Base-by-base conservation (phyloP, 2,329 filamentous ascomycete genomes). In the Cordyceps cateniannulata region DNA sequence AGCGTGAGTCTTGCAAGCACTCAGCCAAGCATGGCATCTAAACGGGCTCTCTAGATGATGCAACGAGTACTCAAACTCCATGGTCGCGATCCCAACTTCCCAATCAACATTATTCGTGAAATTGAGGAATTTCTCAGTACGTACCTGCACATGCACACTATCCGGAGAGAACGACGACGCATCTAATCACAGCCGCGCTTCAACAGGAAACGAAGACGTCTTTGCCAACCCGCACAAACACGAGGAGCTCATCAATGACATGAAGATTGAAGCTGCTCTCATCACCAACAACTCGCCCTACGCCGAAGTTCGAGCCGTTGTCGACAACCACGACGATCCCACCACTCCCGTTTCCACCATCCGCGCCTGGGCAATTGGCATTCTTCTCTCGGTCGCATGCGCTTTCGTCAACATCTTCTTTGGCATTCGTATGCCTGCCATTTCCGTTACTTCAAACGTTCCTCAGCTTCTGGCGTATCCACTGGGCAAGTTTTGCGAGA, bases 251-350 rank as follows among this genome's bases (percentile, higher is more conserved):
- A 69, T 71, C 59, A 63, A 65, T 32, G 69, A 72, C 40, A 68
- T 71, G 64, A 72, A 72, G 62, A 64, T 72, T 20, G 68, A 72
- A 45, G 69, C 70, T 20, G 70, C 70, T 1, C 63, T 75, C 5
- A 67, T 71, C 40, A 66, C 69, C 6, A 71, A 73, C 59, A 71
- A 73, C 62, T 75, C 71, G 29, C 68, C 75, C 5, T 75, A 76
- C 62, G 66, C 75, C 50, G 73, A 77, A 65, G 77, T 79, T n/a
- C 74, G 77, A 44, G 75, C 77, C 29, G 75, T 78, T 1, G 77
- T 80, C 4, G 71, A 76, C 24, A 73, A 76, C 14, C 72, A 72
- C 1, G 78, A 80, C 60, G 77, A 79, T 27, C 64, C 68, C 0
- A 67, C 66, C 20, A 68, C 75, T 0, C 76, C 76, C 3, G 73